Evolutionary conservation across 2,329 filamentous ascomycete species (phyloP).

Genomic region (Colletotrichum ledebouriae): DNA sequence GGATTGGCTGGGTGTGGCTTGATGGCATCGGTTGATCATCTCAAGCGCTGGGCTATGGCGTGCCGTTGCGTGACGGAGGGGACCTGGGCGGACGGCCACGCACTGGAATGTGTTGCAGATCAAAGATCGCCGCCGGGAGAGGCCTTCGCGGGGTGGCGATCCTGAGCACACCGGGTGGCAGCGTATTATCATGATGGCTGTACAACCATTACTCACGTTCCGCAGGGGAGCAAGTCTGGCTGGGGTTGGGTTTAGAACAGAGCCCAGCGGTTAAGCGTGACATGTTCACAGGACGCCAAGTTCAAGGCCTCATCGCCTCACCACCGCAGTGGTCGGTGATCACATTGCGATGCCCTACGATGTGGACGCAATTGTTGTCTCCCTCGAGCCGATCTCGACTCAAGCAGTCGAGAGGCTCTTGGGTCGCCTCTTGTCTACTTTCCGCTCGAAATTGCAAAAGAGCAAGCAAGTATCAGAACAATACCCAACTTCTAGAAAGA

Average conservation of each 20-base stretch:
- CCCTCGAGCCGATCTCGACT: background rate
- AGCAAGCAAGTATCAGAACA: too few species aligned
- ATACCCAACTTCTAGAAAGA: too few species aligned
- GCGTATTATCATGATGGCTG: background rate
- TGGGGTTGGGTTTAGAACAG: background rate
- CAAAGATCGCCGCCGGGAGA: background rate
- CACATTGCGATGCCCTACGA: background rate
- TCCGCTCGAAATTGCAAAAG: too few species aligned
- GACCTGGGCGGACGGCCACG: background rate
- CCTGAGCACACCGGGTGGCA: background rate
- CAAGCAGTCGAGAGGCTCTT: too few species aligned
- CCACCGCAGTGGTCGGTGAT: background rate
- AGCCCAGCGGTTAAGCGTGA: background rate
- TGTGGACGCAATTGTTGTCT: background rate
- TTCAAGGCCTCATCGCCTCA: background rate
- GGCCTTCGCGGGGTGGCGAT: background rate
- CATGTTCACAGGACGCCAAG: background rate
- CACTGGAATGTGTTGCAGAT: background rate
- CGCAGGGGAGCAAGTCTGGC: background rate
- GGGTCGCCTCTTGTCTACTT: too few species aligned
- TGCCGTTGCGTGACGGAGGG: background rate
- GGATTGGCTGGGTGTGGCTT: conserved; percentile 16
- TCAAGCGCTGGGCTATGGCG: background rate
- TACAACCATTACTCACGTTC: background rate
- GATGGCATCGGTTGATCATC: conserved; percentile 17